These are phyloP conservation scores for Candida koratica DNA, from an alignment of 805 yeast genomes.

Conservation along the genomic window DNA sequence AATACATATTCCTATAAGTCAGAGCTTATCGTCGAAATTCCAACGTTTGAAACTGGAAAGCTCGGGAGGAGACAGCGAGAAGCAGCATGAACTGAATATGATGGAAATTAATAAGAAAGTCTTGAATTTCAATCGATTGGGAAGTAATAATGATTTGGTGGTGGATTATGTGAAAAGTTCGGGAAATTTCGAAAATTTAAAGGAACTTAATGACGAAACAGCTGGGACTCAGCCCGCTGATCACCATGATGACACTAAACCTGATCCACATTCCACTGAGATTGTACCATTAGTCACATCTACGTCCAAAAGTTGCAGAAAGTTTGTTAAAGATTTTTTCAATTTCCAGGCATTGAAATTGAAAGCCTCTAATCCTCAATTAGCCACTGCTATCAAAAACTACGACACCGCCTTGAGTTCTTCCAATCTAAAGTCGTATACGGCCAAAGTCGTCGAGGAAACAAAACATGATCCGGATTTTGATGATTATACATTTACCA, in stretches of 20 bases:
- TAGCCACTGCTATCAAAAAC: slow-evolving; percentile 25
- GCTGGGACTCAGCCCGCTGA: neutral
- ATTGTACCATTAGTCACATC: neutral
- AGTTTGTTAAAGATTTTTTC: slow-evolving; percentile 12
- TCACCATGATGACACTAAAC: neutral
- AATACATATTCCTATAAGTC: slow-evolving; percentile 6
- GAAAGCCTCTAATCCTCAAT: slow-evolving; percentile 12
- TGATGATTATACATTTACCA: slow-evolving; percentile 18
- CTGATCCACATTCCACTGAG: neutral
- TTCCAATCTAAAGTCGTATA: slow-evolving; percentile 25
- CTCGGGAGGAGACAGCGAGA: neutral
- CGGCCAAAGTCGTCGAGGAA: slow-evolving; percentile 18
- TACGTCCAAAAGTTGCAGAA: slow-evolving; percentile 5
- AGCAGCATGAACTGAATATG: slow-evolving; percentile 8
- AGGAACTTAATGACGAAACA: neutral
- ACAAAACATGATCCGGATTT: slow-evolving; percentile 11
- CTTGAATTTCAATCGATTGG: slow-evolving; percentile 9
- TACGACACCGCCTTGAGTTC: slow-evolving; percentile 24
- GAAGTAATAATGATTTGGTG: slow-evolving; percentile 7
- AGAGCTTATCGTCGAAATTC: slow-evolving; percentile 8
- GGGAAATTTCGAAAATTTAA: no score
- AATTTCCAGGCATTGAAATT: slow-evolving; percentile 6
- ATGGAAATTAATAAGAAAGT: slow-evolving; percentile 9
- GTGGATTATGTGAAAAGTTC: slow-evolving; percentile 8
- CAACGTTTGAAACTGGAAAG: slow-evolving; percentile 3